Evolutionary conservation across 225 moss, liverwort and hornwort species (phyloP).

Genomic region (Neckera pumila): DNA sequence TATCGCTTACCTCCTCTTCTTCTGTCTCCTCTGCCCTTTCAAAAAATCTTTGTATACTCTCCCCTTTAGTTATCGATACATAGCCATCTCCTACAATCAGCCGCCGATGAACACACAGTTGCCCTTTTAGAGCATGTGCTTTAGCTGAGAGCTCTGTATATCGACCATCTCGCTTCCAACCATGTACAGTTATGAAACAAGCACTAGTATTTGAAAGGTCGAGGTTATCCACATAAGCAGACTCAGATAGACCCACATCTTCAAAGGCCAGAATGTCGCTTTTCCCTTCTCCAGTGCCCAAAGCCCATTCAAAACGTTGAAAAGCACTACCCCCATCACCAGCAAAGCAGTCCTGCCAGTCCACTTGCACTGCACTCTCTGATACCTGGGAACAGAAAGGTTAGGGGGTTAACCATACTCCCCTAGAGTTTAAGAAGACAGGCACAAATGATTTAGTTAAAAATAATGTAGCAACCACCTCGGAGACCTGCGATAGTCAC

Average conservation of each 20-base stretch:
- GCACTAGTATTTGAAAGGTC: conserved; percentile 74
- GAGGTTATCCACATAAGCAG: conserved; percentile 73
- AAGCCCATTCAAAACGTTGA: conserved; percentile 94
- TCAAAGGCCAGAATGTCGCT: conserved; percentile 86
- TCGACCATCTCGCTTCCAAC: conserved; percentile 93
- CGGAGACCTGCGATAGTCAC: neutral
- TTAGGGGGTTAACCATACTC: neutral
- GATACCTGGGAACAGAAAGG: conserved; percentile 59
- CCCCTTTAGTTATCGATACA: conserved; percentile 95
- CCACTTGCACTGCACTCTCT: conserved; percentile 85
- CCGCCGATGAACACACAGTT: conserved; percentile 94
- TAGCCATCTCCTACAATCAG: conserved; percentile 97
- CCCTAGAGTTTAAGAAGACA: neutral
- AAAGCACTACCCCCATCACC: conserved; percentile 89
- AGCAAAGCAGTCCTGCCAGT: conserved; percentile 96
- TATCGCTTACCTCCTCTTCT: conserved; percentile 83
- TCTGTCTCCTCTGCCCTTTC: conserved; percentile 99
- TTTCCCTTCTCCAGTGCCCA: conserved; percentile 93
- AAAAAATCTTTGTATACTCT: conserved; percentile 97
- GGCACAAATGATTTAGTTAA: neutral
- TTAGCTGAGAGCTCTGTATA: conserved; percentile 79
- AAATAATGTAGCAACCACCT: neutral
- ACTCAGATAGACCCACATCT: conserved; percentile 92
- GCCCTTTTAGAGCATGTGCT: conserved; percentile 97
- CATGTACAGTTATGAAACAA: conserved; percentile 85